phyloP scores from a whole-genome alignment of 768 basidiomycete genomes.

The Suillus brevipes region DNA sequence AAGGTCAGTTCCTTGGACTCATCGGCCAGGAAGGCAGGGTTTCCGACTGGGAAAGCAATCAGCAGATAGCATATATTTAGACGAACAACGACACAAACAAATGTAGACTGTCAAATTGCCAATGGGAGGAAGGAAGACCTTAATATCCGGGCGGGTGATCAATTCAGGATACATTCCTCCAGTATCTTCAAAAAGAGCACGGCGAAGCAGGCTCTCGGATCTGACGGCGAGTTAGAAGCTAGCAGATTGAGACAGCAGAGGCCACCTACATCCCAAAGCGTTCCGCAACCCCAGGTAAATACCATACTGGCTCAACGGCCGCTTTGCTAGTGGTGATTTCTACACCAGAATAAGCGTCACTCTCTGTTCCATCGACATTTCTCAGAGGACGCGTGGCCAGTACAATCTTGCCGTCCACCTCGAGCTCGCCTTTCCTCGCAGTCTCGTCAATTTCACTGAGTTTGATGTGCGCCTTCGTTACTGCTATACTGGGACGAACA shows the following conservation, averaged over 20 bases:
- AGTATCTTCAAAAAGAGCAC: constrained; percentile 95
- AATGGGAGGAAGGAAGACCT: constrained; percentile 94
- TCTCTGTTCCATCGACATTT: constrained; percentile 63
- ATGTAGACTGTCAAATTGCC: constrained; percentile 92
- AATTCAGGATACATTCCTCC: constrained; percentile 96
- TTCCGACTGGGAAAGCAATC: constrained; percentile 53
- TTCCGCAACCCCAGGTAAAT: constrained; percentile 88
- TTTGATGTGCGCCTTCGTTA: constrained; percentile 94
- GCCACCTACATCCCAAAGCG: constrained; percentile 84
- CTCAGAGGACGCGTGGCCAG: constrained; percentile 61
- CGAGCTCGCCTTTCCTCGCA: constrained; percentile 67
- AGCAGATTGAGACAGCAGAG: neutral
- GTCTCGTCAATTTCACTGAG: constrained; percentile 89
- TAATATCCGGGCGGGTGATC: constrained; percentile 93
- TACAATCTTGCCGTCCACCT: constrained; percentile 82
- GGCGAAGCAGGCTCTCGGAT: constrained; percentile 79
- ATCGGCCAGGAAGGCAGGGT: constrained; percentile 75
- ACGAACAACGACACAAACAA: constrained; percentile 44
- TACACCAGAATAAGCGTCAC: constrained; percentile 67
- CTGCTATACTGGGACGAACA: constrained; percentile 87
- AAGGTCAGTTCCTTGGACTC: constrained; percentile 78
- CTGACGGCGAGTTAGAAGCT: constrained; percentile 35
- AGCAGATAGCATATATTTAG: constrained; percentile 5
- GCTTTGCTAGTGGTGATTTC: constrained; percentile 91
- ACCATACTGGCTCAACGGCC: constrained; percentile 97